phyloP scores from a whole-genome alignment of 257 asterid species.

The Striga asiatica region DNA sequence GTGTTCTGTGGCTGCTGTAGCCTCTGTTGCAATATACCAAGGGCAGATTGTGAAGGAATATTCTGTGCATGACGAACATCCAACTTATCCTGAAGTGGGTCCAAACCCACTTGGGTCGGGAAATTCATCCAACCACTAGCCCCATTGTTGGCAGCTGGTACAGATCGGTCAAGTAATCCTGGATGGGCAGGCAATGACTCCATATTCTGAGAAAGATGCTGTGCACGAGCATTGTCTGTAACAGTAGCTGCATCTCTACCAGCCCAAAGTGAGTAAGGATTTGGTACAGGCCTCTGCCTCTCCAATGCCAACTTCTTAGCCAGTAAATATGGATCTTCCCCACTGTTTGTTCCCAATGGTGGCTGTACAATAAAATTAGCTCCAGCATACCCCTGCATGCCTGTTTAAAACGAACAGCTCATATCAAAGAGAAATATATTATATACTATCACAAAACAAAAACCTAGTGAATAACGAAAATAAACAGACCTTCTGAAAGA shows the following conservation, averaged over 20 bases:
- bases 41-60: constrained; percentile 50
- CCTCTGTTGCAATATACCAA: constrained; percentile 60
- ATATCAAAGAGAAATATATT: constrained; percentile 11
- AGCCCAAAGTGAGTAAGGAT: constrained; percentile 53
- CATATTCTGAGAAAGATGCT: constrained; percentile 43
- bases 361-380: constrained; percentile 29
- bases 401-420: constrained; percentile 28
- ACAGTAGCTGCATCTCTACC: constrained; percentile 47
- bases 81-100: constrained; percentile 53
- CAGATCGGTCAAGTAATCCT: too few relatives aligned
- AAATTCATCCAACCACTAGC: constrained; percentile 60
- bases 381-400: constrained; percentile 54
- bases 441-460: neutral
- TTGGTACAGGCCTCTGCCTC: constrained; percentile 62
- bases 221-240: constrained; percentile 37
- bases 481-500: constrained; percentile 62
- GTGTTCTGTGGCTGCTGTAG: constrained; percentile 49
- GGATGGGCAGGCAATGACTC: too few relatives aligned
- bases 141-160: constrained; percentile 41
- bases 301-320: constrained; percentile 57
- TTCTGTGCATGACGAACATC: constrained; percentile 52
- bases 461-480: neutral
- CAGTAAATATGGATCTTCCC: constrained; percentile 44
- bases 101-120: constrained; percentile 55
- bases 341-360: constrained; percentile 44